A percentile compares a stretch with the other conserved stretches of the same genome.
These are phyloP conservation scores for Fusarium lateritium DNA, from an alignment of 2,329 filamentous ascomycete genomes.

Conservation along the genomic window DNA sequence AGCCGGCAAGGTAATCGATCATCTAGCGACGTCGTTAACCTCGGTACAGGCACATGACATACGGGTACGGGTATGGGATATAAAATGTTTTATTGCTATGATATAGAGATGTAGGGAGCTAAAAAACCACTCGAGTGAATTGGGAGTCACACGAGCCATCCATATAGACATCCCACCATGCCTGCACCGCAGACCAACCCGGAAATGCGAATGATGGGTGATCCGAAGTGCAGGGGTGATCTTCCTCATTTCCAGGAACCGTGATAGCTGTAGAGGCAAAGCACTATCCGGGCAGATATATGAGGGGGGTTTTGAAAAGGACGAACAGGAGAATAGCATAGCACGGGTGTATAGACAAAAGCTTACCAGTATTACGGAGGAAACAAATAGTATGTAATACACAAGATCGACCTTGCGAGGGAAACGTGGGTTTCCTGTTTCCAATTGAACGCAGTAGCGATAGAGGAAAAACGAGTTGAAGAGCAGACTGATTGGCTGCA, in stretches of 20 bases:
- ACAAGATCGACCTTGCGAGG: conserved; percentile 82
- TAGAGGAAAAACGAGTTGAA: conserved; percentile 84
- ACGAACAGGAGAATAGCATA: conserved; percentile 35
- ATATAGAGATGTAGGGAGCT: conserved; percentile 72
- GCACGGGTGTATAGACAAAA: conserved; percentile 46
- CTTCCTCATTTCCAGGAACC: conserved; percentile 90
- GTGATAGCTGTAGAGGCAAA: conserved; percentile 77
- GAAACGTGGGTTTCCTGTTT: conserved; percentile 80
- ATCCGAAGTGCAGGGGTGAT: conserved; percentile 76
- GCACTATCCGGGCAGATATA: conserved; percentile 86
- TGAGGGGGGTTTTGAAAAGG: conserved; percentile 59
- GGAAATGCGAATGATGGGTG: conserved; percentile 77
- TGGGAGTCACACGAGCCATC: conserved; percentile 76
- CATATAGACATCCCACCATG: conserved; percentile 82
- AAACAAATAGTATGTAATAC: conserved; percentile 83
- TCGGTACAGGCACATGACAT: conserved; percentile 22
- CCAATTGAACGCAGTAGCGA: conserved; percentile 81
- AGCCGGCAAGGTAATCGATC: conserved; percentile 53
- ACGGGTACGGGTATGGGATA: conserved; percentile 26
- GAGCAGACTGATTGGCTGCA: conserved; percentile 65
- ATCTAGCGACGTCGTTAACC: conserved; percentile 49
- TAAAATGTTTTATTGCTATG: conserved; percentile 42
- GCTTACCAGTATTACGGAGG: conserved; percentile 83
- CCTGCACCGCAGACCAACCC: conserved; percentile 76
- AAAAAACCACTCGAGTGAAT: conserved; percentile 71